Evolutionary conservation across 2,329 filamentous ascomycete species (phyloP).

Genomic region (Penicillium sp.): DNA sequence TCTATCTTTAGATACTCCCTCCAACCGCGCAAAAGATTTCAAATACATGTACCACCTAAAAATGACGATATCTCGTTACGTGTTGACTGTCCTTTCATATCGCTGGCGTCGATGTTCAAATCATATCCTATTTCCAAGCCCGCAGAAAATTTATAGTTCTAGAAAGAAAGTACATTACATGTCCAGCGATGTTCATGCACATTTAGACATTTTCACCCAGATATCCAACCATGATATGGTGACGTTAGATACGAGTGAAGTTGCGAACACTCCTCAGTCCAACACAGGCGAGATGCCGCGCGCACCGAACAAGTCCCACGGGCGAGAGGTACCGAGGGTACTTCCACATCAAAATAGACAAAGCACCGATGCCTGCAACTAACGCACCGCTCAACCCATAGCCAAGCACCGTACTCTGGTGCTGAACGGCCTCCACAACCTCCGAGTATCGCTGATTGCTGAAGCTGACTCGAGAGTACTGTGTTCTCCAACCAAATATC

Average conservation of each 20-base stretch:
- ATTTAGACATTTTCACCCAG: background rate
- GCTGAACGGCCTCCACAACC: slow-evolving; percentile 68
- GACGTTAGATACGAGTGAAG: background rate
- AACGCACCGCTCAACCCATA: slow-evolving; percentile 32
- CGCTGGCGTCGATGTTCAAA: background rate
- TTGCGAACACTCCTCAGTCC: slow-evolving; percentile 14
- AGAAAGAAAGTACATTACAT: background rate
- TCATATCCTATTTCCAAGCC: background rate
- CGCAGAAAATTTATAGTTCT: background rate
- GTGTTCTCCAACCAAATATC: slow-evolving; percentile 80
- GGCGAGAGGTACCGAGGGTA: slow-evolving; percentile 26
- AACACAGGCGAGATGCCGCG: slow-evolving; percentile 15
- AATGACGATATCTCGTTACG: background rate
- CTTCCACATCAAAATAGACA: slow-evolving; percentile 35
- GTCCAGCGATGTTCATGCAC: background rate
- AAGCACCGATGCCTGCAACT: slow-evolving; percentile 30
- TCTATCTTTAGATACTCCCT: slow-evolving; percentile 7
- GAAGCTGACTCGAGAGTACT: slow-evolving; percentile 91
- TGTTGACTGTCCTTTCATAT: background rate
- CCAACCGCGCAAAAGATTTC: background rate
- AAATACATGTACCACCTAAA: background rate
- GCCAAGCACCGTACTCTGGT: slow-evolving; percentile 66
- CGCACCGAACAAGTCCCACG: slow-evolving; percentile 14
- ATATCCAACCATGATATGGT: background rate
- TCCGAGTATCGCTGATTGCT: slow-evolving; percentile 89